Percentiles rank a stretch among this genome's conserved stretches.
These are phyloP conservation scores for Triticum turgidum DNA, from an alignment of 176 grass and related monocot species.

Conservation along the genomic window DNA sequence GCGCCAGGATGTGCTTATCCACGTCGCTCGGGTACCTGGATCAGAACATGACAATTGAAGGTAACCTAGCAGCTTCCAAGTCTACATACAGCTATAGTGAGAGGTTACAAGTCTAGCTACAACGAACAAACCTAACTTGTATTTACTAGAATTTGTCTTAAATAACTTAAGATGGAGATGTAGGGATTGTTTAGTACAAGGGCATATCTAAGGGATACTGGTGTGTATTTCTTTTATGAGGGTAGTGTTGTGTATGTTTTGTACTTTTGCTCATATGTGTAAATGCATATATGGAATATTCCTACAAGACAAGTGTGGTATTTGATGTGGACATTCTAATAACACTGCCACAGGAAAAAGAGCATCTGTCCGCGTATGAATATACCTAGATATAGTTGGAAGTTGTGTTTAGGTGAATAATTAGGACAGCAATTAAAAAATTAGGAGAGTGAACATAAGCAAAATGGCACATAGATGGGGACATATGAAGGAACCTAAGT, in stretches of 20 bases:
- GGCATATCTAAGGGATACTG: not conserved
- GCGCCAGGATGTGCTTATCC: slow-evolving; percentile 81
- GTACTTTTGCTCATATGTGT: not conserved
- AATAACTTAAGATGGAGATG: not conserved
- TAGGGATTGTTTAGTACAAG: not conserved
- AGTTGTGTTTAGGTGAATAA: not conserved
- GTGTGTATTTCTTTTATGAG: not conserved
- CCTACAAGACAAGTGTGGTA: slow-evolving; percentile 23
- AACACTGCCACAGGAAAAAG: slow-evolving; percentile 13
- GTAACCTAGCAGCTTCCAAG: not conserved
- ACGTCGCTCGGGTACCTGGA: slow-evolving; percentile 79
- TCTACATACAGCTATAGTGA: not conserved
- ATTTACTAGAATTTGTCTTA: not conserved
- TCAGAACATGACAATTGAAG: slow-evolving; percentile 11
- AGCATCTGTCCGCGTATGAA: not conserved
- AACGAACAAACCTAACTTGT: not conserved
- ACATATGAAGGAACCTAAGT: not conserved
- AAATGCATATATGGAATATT: slow-evolving; percentile 21
- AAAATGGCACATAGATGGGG: not conserved
- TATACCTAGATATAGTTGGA: not conserved
- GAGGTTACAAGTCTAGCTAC: not conserved
- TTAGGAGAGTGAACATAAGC: not conserved
- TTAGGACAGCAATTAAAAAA: not conserved
- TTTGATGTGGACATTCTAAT: slow-evolving; percentile 47
- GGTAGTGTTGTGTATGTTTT: too few relatives aligned